Evolutionary conservation across 208 protist species (phyloP).

Genomic region (Leishmania braziliensis): DNA sequence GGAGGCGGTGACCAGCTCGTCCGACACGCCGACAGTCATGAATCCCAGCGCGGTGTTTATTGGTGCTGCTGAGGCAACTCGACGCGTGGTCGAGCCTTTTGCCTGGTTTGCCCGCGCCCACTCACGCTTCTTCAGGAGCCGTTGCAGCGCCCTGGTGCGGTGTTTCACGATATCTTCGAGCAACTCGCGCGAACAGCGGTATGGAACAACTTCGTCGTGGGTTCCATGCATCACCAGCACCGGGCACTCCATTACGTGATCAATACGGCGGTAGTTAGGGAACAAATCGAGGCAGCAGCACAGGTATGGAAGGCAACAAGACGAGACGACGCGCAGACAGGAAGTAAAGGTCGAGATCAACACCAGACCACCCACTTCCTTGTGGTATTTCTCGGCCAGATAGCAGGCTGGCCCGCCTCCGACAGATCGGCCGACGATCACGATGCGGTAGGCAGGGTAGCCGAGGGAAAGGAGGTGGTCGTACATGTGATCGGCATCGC

Average conservation of each 20-base stretch:
- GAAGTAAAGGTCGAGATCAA: slow-evolving; percentile 79
- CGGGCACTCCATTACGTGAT: slow-evolving; percentile 49
- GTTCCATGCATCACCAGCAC: slow-evolving; percentile 75
- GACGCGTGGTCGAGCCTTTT: neutral
- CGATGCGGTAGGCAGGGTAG: slow-evolving; percentile 43
- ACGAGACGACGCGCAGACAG: slow-evolving; percentile 49
- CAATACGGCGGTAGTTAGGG: slow-evolving; percentile 53
- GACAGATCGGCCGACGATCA: slow-evolving; percentile 79
- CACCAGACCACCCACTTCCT: slow-evolving; percentile 57
- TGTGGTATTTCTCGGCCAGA: slow-evolving; percentile 68
- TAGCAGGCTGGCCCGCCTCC: slow-evolving; percentile 79
- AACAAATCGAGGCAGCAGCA: slow-evolving; percentile 63
- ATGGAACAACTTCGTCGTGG: slow-evolving; percentile 59
- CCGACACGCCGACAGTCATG: neutral
- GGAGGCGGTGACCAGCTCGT: neutral
- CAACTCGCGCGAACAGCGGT: slow-evolving; percentile 50
- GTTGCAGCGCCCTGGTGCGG: neutral
- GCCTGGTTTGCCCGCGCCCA: neutral
- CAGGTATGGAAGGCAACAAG: slow-evolving; percentile 31
- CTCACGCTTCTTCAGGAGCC: slow-evolving; percentile 1
- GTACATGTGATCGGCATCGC: slow-evolving; percentile 75
- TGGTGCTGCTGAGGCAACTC: neutral
- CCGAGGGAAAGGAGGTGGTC: slow-evolving; percentile 37
- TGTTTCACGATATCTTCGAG: slow-evolving; percentile 8
- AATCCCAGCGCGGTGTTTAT: slow-evolving; percentile 6